These are phyloP conservation scores for Didymella sp. DNA, from an alignment of 2,329 filamentous ascomycete genomes.

Conservation along the genomic window DNA sequence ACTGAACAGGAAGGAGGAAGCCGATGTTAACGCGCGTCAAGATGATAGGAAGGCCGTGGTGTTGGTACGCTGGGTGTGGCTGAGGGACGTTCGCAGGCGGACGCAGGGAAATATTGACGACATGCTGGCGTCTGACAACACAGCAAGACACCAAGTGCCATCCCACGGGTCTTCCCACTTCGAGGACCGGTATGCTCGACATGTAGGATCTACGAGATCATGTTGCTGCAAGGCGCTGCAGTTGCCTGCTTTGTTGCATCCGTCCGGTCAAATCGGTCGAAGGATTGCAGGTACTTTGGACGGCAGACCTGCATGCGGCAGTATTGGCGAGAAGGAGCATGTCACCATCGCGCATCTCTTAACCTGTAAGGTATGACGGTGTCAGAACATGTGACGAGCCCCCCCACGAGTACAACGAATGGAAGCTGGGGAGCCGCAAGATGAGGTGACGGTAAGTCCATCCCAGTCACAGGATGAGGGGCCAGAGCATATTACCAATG, in stretches of 20 bases:
- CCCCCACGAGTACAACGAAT: slow-evolving; percentile 42
- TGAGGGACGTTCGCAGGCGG: slow-evolving; percentile 2
- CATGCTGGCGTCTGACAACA: slow-evolving; percentile 24
- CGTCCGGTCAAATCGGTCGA: slow-evolving; percentile 2
- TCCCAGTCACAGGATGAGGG: slow-evolving; percentile 38
- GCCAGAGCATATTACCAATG: slow-evolving; percentile 48
- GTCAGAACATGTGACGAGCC: slow-evolving; percentile 35
- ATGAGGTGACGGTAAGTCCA: slow-evolving; percentile 32
- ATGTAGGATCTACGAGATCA: neutral
- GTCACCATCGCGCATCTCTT: slow-evolving; percentile 24
- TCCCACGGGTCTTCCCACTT: slow-evolving; percentile 1
- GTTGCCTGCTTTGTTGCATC: slow-evolving; percentile 7
- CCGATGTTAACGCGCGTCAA: slow-evolving; percentile 15
- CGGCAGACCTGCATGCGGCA: slow-evolving; percentile 26
- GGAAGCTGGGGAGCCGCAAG: slow-evolving; percentile 30
- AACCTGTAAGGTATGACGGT: slow-evolving; percentile 22
- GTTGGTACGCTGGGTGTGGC: slow-evolving; percentile 9
- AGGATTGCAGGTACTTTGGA: slow-evolving; percentile 12
- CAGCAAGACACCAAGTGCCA: slow-evolving; percentile 22
- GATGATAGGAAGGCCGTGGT: slow-evolving; percentile 2
- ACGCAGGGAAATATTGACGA: slow-evolving; percentile 32
- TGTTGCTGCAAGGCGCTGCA: slow-evolving; percentile 4
- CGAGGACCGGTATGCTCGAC: slow-evolving; percentile 1
- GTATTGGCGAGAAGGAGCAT: slow-evolving; percentile 24
- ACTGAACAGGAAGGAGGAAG: slow-evolving; percentile 2